Percentiles rank a stretch among this genome's conserved stretches.
phyloP scores from a whole-genome alignment of 1,284 basidiomycete species.

The Ganoderma lucidum region DNA sequence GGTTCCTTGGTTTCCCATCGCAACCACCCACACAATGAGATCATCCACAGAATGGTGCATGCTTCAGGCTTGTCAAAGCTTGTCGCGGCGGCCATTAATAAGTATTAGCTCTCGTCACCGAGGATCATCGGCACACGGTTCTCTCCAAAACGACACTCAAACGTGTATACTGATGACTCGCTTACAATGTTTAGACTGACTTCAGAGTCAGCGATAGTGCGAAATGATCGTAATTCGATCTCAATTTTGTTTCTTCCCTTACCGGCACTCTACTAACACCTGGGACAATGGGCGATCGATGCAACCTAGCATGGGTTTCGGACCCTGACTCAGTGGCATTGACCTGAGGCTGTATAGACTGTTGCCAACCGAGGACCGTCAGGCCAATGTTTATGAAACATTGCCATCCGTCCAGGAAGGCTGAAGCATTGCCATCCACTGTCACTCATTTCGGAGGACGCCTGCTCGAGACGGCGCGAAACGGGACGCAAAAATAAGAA shows the following conservation, averaged over 20 bases:
- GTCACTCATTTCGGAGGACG: not conserved
- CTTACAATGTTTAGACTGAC: slow-evolving; percentile 2
- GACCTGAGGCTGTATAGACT: not conserved
- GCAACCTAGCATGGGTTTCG: not conserved
- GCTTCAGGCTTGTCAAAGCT: not conserved
- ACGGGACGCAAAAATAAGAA: not conserved
- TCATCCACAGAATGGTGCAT: not conserved
- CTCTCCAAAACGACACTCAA: not conserved
- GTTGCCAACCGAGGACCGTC: not conserved
- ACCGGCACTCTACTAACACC: slow-evolving; percentile 5
- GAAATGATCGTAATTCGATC: slow-evolving; percentile 4
- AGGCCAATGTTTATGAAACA: not conserved
- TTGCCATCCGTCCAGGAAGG: slow-evolving; percentile 3
- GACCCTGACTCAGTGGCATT: slow-evolving; percentile 4
- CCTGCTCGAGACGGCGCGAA: slow-evolving; percentile 7
- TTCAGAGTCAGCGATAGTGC: not conserved
- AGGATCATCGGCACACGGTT: not conserved
- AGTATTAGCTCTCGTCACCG: not conserved
- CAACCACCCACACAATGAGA: not conserved
- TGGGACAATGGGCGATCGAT: not conserved
- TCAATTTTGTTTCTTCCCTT: not conserved
- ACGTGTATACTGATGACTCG: not conserved
- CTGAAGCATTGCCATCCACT: not conserved
- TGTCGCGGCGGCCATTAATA: not conserved
- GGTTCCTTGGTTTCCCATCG: slow-evolving; percentile 10